Conservation (phyloP, 306 rosid species). For the Albizia julibrissin region DNA sequence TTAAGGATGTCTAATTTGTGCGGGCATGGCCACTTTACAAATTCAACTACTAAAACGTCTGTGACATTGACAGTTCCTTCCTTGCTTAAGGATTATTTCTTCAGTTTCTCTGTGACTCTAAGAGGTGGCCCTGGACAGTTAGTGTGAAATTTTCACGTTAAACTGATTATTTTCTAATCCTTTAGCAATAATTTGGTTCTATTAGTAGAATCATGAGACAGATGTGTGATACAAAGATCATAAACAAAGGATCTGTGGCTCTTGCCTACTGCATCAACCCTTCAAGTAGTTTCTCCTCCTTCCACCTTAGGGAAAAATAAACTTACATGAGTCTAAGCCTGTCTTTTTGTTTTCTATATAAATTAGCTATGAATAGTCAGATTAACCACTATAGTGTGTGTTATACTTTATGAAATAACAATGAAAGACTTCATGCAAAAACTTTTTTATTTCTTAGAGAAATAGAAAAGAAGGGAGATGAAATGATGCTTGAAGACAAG, state of each 20-base stretch:
- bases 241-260: slow-evolving; percentile 2
- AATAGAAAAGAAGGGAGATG: background rate
- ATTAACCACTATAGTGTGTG: slow-evolving; percentile 4
- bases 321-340: background rate
- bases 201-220: background rate
- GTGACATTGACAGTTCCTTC: background rate
- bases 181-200: background rate
- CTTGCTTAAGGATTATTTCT: background rate
- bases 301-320: background rate
- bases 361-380: slow-evolving; percentile 17
- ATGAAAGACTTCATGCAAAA: slow-evolving; percentile 9
- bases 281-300: background rate
- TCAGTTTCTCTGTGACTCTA: background rate
- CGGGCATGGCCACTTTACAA: background rate
- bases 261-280: background rate
- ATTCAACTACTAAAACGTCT: slow-evolving; percentile 14
- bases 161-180: slow-evolving; percentile 25
- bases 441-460: background rate
- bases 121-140: background rate
- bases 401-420: slow-evolving; percentile 16
- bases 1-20: background rate
- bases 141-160: background rate
- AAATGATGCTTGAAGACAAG: slow-evolving; percentile 18
- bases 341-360: slow-evolving; percentile 7
- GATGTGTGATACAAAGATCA: slow-evolving; percentile 4